Base-by-base conservation (phyloP, 345 rosid species). In the Eucalyptus pumila region DNA sequence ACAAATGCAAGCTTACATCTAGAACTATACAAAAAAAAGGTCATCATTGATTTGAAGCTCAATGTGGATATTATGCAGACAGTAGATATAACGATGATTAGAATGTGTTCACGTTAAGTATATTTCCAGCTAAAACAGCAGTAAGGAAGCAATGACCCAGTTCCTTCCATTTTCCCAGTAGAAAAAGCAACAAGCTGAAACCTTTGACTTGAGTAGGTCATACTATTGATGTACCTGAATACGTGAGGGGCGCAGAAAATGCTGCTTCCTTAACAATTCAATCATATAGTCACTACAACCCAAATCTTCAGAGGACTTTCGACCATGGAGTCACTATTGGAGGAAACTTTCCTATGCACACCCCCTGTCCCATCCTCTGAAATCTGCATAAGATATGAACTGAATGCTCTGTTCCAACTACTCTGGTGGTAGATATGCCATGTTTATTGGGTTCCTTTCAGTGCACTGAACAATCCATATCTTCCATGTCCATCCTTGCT, bases 251-350 rank as follows among this genome's bases (percentile, higher is more conserved):
- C 96, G 93, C 81, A 90, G 76, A 89, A 95, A 95, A 62, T 37
- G 60, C 34, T 94, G 97, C 47, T 87, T 90, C 91, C 92, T 91
- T 88, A 96, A 94, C 80, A 97, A 94, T 89, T 96, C 93, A 65
- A 94, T 91, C 94, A 97, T 88, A 91, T 87, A 90, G n/a, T 95
- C 95, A 90, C 86, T 91, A 94, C 97, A 96, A 86, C 98, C 99
- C 87, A 97, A 86, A 51, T 94, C 97, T 85, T 88, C 89, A 88
- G 96, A 96, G 56, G 95, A 90, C 90, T 93, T 95, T 89, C 93
- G 92, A 89, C 98, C 94, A 87, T 96, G 96, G 92, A 96, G 86
- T 92, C 97, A 88, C 89, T 91, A 80, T 93, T 91, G 56, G 90
- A 48, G 21, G 92, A 88, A 52, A 32, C 21, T 88, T 90, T 92